Evolutionary conservation across 2,329 filamentous ascomycete genomes (phyloP).

Genomic region (Pyricularia grisea): DNA sequence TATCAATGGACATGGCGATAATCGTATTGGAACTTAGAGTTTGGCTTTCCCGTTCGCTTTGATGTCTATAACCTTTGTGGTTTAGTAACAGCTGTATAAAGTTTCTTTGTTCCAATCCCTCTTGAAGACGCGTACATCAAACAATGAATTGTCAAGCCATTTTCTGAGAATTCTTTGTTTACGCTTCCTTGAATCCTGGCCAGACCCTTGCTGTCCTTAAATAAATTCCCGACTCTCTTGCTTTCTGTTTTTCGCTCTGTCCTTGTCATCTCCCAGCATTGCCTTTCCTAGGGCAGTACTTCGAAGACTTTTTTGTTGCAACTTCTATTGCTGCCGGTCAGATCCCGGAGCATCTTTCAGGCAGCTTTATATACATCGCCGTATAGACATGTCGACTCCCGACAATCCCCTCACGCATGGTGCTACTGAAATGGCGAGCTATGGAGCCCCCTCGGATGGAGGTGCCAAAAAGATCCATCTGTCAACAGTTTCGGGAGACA

Average conservation of each 20-base stretch:
- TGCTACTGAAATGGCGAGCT: background rate
- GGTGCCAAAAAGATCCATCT: background rate
- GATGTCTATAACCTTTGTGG: background rate
- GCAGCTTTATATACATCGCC: background rate
- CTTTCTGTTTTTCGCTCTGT: background rate
- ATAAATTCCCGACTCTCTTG: background rate
- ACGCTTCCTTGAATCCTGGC: background rate
- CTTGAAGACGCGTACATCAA: background rate
- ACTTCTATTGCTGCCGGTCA: background rate
- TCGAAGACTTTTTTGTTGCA: background rate
- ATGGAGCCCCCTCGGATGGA: background rate
- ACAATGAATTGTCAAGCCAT: background rate
- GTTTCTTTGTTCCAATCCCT: background rate
- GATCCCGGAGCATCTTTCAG: background rate
- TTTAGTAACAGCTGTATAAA: background rate
- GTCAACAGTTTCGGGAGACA: background rate
- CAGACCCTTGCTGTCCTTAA: background rate
- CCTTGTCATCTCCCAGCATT: background rate
- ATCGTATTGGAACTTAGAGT: background rate
- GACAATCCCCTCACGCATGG: too few relatives aligned
- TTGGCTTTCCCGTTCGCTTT: background rate
- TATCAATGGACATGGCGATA: background rate
- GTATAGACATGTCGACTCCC: background rate
- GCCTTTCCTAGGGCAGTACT: background rate
- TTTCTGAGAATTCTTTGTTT: background rate